phyloP scores from a whole-genome alignment of 441 rosid genomes.

The Syzygium malaccense region DNA sequence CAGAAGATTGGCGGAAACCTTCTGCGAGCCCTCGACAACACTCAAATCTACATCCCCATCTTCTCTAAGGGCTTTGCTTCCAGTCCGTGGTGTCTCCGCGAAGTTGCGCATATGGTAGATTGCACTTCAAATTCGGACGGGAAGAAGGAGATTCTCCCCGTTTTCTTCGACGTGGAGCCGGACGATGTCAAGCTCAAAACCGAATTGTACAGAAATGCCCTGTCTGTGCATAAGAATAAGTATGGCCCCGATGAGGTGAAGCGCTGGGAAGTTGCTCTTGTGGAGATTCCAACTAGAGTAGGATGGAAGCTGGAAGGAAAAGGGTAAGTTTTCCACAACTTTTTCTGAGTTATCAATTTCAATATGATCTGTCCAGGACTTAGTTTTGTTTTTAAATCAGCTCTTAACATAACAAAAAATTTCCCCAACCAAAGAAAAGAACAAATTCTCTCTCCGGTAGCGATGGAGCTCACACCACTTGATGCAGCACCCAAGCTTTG shows the following conservation, averaged over 20 bases:
- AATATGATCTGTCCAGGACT: too few species aligned
- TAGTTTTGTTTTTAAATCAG: background rate
- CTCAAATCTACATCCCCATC: background rate
- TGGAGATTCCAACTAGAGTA: background rate
- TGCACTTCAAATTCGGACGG: background rate
- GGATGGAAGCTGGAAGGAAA: background rate
- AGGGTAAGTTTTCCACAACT: background rate
- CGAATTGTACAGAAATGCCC: background rate
- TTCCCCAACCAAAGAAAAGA: background rate
- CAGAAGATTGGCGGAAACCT: background rate
- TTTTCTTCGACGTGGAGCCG: background rate
- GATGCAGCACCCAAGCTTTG: background rate
- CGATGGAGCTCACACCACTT: background rate
- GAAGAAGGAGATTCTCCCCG: background rate
- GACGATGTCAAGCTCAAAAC: background rate
- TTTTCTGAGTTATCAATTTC: background rate
- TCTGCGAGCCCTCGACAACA: background rate
- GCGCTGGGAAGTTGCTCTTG: background rate
- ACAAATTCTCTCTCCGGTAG: background rate
- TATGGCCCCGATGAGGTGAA: background rate
- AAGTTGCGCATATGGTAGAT: background rate
- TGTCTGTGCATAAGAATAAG: background rate
- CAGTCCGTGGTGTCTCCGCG: background rate
- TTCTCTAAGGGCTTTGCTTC: background rate
- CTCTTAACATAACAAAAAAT: background rate